phyloP scores from a whole-genome alignment of 257 asterid genomes.

The Schizonepeta tenuifolia region DNA sequence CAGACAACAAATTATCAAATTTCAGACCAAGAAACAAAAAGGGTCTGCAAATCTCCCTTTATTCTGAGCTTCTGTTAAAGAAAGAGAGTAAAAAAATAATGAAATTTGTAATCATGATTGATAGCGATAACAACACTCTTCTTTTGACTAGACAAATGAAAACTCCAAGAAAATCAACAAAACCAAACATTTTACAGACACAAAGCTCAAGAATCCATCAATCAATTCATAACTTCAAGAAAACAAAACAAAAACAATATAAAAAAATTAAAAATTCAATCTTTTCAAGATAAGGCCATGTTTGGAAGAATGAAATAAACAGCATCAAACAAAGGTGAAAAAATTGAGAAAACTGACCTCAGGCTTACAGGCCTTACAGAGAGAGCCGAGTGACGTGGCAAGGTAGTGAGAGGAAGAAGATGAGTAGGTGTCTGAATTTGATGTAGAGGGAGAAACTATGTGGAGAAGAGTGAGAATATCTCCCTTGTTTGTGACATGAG shows the following conservation, averaged over 20 bases:
- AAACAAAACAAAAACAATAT: background rate
- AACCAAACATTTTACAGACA: background rate
- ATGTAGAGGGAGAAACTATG: constrained; percentile 51
- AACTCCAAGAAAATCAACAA: background rate
- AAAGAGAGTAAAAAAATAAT: constrained; percentile 2
- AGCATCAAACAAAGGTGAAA: background rate
- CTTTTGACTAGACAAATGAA: constrained; percentile 24
- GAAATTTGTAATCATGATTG: constrained; percentile 29
- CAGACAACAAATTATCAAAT: constrained; percentile 2
- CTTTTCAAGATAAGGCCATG: background rate
- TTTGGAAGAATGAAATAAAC: background rate
- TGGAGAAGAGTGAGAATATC: constrained; percentile 84
- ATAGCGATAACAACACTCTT: constrained; percentile 15
- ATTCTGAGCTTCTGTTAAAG: constrained; percentile 34
- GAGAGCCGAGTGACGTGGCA: constrained; percentile 76
- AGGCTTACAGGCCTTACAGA: constrained; percentile 86
- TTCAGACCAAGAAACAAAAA: background rate
- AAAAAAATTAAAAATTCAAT: background rate
- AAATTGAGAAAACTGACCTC: constrained; percentile 48
- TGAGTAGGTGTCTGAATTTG: constrained; percentile 36
- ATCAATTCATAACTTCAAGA: background rate
- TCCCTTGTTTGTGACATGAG: constrained; percentile 78
- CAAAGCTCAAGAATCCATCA: background rate
- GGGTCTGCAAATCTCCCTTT: constrained; percentile 26
- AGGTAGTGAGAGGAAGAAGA: constrained; percentile 53